Evolutionary conservation across 1,139 yeast genomes (phyloP).

Genomic region (Kodamaea sp.): DNA sequence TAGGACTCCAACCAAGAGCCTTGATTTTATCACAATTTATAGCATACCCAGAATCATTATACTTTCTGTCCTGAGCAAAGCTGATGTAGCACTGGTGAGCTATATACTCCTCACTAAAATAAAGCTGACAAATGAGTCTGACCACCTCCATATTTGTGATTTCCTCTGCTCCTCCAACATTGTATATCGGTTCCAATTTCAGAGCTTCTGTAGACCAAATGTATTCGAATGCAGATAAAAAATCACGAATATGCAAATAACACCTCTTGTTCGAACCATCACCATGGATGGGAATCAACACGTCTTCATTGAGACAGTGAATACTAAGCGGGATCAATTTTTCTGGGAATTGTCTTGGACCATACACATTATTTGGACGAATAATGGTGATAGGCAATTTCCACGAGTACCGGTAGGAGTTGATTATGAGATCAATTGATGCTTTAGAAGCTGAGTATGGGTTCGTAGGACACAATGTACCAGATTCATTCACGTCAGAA

Average conservation of each 20-base stretch:
- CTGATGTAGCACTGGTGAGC: constrained; percentile 23
- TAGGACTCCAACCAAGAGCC: constrained; percentile 52
- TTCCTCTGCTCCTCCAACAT: constrained; percentile 51
- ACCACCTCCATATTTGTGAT: constrained; percentile 40
- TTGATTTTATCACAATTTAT: constrained; percentile 38
- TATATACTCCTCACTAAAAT: constrained; percentile 10
- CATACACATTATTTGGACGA: constrained; percentile 58
- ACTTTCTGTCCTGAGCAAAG: constrained; percentile 48
- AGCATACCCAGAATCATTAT: constrained; percentile 52
- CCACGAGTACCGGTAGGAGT: constrained; percentile 49
- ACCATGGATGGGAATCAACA: constrained; percentile 46
- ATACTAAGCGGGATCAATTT: constrained; percentile 49
- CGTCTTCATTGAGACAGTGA: constrained; percentile 19
- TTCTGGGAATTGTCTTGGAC: constrained; percentile 58
- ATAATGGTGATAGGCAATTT: constrained; percentile 45
- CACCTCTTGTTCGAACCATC: constrained; percentile 47
- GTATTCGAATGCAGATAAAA: constrained; percentile 44
- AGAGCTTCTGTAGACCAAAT: constrained; percentile 24
- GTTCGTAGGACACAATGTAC: constrained; percentile 51
- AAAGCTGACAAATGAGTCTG: constrained; percentile 21
- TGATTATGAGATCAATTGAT: constrained; percentile 51
- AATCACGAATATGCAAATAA: constrained; percentile 52
- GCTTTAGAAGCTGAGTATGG: constrained; percentile 66
- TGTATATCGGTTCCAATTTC: constrained; percentile 40
- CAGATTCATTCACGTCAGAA: constrained; percentile 33